These are phyloP conservation scores for Chalciporus sp. DNA, from an alignment of 1,284 basidiomycete genomes.

Conservation along the genomic window DNA sequence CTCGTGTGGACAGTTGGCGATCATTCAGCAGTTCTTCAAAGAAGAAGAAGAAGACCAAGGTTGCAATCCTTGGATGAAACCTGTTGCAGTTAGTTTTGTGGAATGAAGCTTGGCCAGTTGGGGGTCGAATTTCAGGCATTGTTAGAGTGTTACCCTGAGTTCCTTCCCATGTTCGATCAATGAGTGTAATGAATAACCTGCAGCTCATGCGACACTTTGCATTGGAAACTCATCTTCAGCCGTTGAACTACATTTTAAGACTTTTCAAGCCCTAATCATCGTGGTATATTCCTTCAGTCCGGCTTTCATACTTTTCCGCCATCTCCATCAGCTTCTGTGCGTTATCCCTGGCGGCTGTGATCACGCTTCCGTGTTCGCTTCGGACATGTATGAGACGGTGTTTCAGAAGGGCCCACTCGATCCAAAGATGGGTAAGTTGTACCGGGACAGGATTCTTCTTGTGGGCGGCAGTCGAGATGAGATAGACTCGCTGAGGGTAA, in stretches of 20 bases:
- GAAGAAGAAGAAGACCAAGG: conserved; percentile 79
- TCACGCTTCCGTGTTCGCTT: conserved; percentile 22
- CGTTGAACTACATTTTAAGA: not conserved
- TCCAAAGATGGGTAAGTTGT: conserved; percentile 52
- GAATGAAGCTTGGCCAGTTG: not conserved
- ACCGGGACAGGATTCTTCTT: conserved; percentile 51
- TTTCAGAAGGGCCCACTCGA: conserved; percentile 74
- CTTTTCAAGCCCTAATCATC: not conserved
- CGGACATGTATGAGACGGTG: conserved; percentile 31
- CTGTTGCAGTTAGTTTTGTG: not conserved
- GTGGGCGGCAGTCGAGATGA: conserved; percentile 59
- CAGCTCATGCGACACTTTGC: not conserved
- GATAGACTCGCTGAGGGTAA: conserved; percentile 51
- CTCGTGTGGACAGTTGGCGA: conserved; percentile 83
- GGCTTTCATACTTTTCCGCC: too few species aligned
- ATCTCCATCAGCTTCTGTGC: too few species aligned
- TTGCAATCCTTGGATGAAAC: conserved; percentile 62
- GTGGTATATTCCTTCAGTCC: not conserved
- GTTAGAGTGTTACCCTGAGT: conserved; percentile 17
- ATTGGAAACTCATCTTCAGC: not conserved
- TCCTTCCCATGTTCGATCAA: conserved; percentile 6
- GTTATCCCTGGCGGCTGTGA: too few species aligned
- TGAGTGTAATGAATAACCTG: conserved; percentile 9
- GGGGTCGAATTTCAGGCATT: not conserved
- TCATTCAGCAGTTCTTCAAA: conserved; percentile 59